A percentile compares a stretch with the other conserved stretches of the same genome.
phyloP scores from a whole-genome alignment of 768 basidiomycete species.

The Gloeophyllum trabeum region DNA sequence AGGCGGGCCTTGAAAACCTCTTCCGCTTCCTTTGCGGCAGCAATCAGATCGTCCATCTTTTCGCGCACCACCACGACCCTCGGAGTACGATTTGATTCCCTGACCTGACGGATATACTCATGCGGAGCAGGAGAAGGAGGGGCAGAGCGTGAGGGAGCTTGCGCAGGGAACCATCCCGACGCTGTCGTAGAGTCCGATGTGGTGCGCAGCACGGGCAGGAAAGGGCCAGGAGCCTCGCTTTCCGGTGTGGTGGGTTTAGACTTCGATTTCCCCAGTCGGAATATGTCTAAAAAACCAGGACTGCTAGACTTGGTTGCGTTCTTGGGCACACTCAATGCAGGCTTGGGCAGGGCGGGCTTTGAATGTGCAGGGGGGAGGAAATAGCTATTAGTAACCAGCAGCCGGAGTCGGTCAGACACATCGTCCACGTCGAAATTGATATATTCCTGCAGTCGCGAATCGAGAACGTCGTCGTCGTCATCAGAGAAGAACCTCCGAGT shows the following conservation, averaged over 20 bases:
- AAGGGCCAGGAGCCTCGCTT: constrained; percentile 29
- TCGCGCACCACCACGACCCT: constrained; percentile 76
- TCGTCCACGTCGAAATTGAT: constrained; percentile 47
- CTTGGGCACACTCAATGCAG: constrained; percentile 18
- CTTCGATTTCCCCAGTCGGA: constrained; percentile 56
- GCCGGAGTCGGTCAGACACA: constrained; percentile 72
- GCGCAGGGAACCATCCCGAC: constrained; percentile 24
- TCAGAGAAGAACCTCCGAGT: constrained; percentile 29
- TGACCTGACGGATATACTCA: constrained; percentile 30
- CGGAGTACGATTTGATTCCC: constrained; percentile 14
- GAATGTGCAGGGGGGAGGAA: constrained; percentile 82
- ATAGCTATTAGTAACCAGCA: constrained; percentile 81
- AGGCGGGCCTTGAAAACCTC: constrained; percentile 53
- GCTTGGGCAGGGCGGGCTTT: constrained; percentile 61
- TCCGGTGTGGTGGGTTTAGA: constrained; percentile 44
- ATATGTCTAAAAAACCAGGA: constrained; percentile 54
- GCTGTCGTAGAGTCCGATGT: constrained; percentile 31
- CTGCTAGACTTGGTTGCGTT: constrained; percentile 40
- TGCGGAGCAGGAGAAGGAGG: constrained; percentile 23
- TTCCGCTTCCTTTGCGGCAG: constrained; percentile 68
- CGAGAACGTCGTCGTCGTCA: constrained; percentile 25
- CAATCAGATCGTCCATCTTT: constrained; percentile 58
- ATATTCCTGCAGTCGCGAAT: constrained; percentile 14
- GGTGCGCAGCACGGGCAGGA: constrained; percentile 10
- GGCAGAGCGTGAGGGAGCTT: constrained; percentile 24